phyloP scores from a whole-genome alignment of 805 yeast species.

The Starmerella bacillaris region DNA sequence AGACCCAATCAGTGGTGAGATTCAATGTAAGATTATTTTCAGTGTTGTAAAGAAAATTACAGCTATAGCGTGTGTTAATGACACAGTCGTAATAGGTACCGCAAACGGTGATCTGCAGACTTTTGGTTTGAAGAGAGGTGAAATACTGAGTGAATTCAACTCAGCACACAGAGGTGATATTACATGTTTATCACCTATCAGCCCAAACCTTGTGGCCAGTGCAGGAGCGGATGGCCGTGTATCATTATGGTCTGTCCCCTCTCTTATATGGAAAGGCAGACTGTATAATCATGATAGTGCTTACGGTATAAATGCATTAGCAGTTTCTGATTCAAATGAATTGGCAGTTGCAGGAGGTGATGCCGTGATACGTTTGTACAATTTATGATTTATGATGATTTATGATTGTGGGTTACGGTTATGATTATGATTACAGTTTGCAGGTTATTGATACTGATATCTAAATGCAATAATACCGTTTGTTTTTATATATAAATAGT shows the following conservation, averaged over 20 bases:
- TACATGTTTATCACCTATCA: conserved; percentile 6
- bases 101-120: conserved; percentile 15
- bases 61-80: conserved; percentile 7
- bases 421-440: too few species aligned
- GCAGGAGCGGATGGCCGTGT: conserved; percentile 19
- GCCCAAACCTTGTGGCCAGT: conserved; percentile 7
- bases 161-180: conserved; percentile 16
- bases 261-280: conserved; percentile 16
- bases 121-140: conserved; percentile 12
- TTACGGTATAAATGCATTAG: conserved; percentile 14
- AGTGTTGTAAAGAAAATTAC: conserved; percentile 4
- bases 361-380: conserved; percentile 15
- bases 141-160: conserved; percentile 13
- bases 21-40: conserved; percentile 11
- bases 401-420: not conserved
- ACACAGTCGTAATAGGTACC: conserved; percentile 11
- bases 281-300: conserved; percentile 16
- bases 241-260: conserved; percentile 16
- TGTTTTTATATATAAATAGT: too few species aligned
- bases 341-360: conserved; percentile 17
- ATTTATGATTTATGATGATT: conserved; percentile 1
- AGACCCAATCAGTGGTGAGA: conserved; percentile 15
- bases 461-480: too few species aligned
- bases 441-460: too few species aligned
- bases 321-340: conserved; percentile 2